Evolutionary conservation across 371 early-diverging fungal species (phyloP), one percentile per base, ranked within the genome.

Genomic region (Rhizopus arrhizus): DNA sequence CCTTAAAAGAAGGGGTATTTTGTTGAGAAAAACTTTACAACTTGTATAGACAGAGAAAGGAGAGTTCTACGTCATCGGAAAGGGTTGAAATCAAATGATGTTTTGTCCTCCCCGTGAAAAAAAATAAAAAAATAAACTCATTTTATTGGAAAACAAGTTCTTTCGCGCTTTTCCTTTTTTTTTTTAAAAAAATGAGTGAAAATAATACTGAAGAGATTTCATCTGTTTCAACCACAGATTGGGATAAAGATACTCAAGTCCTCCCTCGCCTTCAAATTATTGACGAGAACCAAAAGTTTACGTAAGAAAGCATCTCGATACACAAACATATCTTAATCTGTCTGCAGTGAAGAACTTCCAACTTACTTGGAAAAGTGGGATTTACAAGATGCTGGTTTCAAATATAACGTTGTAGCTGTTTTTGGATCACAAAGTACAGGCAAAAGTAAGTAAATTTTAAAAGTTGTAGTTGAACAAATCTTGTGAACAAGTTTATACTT

Each of bases 341-440:
- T 22, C 22, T 22, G 22, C 43, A 95, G 91, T 11, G 80, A 82
- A 10, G 71, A 85, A 13, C 74, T 95, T 22, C 69, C 86, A 3
- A 72, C 77, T 10, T 94, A 89, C 62, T 89, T 95, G 87, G 73
- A 86, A n/a, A 82, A 83, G 51, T 98, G 98, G 98, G 58, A 79
- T n/a, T 76, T 98, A 31, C 78, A 74, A 11, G 89, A 93, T 42
- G 82, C 77, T 38, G 99, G 99, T 36, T 97, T 98, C 66, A 88
- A 95, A 73, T 98, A 97, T 74, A 89, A 96, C 72, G 82, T 97
- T 10, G 94, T 97, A 4, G 96, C 99, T 16, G 97, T 98, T 8
- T 97, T 98, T 83, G 99, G 99, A 47, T 96, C 97, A 35, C 98
- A 98, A 78, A 93, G 93, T 75, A 96, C 98, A 4, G 99, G 99